Evolutionary conservation across 2,329 filamentous ascomycete genomes (phyloP).

Genomic region (Phaeophleospora eucalypticola): DNA sequence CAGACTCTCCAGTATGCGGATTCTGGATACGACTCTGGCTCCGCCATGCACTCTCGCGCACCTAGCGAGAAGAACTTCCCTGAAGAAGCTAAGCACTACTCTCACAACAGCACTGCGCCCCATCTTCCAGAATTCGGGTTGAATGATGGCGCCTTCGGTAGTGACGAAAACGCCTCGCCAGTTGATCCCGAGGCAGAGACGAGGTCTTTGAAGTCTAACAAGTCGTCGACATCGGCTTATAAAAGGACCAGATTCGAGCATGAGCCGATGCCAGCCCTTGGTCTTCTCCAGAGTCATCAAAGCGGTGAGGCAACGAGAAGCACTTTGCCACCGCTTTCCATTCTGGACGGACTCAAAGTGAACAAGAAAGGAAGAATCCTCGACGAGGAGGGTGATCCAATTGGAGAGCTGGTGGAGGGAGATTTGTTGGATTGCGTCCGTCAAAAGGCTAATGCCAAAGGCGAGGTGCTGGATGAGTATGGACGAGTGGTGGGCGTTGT

Average conservation of each 20-base stretch:
- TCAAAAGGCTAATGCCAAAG: slow-evolving; percentile 44
- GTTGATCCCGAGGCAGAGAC: slow-evolving; percentile 13
- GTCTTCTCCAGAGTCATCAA: slow-evolving; percentile 9
- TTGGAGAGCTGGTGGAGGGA: slow-evolving; percentile 46
- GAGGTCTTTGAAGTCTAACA: slow-evolving; percentile 10
- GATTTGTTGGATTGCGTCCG: slow-evolving; percentile 43
- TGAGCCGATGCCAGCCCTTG: slow-evolving; percentile 12
- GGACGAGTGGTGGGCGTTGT: slow-evolving; percentile 43
- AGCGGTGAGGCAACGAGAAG: not conserved
- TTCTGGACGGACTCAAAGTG: slow-evolving; percentile 50
- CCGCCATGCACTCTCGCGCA: slow-evolving; percentile 21
- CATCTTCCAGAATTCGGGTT: slow-evolving; percentile 23
- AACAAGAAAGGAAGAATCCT: slow-evolving; percentile 52
- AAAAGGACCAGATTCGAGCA: slow-evolving; percentile 18
- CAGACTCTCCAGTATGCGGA: slow-evolving; percentile 20
- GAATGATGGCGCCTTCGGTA: slow-evolving; percentile 13
- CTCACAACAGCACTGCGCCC: slow-evolving; percentile 6
- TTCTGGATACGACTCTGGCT: slow-evolving; percentile 29
- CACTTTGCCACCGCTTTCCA: slow-evolving; percentile 37
- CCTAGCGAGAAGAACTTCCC: slow-evolving; percentile 21
- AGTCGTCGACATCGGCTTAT: slow-evolving; percentile 5
- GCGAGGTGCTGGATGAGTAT: slow-evolving; percentile 46
- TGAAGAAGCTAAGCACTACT: slow-evolving; percentile 7
- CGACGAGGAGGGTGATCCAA: slow-evolving; percentile 46
- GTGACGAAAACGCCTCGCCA: slow-evolving; percentile 8